phyloP scores from a whole-genome alignment of 257 asterid species.

The Nicotiana paniculata region DNA sequence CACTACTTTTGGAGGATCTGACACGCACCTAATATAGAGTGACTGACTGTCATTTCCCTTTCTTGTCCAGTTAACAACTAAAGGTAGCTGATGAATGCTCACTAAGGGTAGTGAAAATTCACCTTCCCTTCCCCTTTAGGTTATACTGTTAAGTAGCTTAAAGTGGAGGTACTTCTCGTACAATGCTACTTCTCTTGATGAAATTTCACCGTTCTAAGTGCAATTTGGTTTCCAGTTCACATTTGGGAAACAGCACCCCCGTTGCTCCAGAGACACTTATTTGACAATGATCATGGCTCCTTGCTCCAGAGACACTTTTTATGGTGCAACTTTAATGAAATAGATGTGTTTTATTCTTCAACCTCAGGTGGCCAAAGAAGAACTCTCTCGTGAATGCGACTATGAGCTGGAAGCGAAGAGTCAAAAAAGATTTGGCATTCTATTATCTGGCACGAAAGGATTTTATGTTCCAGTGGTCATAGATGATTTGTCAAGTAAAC shows the following conservation, averaged over 20 bases:
- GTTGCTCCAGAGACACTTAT: background rate
- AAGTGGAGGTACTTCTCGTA: background rate
- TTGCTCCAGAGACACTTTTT: too few species aligned
- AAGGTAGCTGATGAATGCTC: background rate
- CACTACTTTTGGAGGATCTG: too few species aligned
- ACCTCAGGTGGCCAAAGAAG: constrained; percentile 86
- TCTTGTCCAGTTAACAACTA: background rate
- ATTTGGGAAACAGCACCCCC: background rate
- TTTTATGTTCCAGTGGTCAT: constrained; percentile 82
- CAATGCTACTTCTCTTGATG: background rate
- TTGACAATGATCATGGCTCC: background rate
- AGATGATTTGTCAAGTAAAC: constrained; percentile 68
- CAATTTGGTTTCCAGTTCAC: background rate
- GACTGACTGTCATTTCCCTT: constrained; percentile 1
- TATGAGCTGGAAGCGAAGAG: constrained; percentile 75
- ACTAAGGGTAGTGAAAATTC: background rate
- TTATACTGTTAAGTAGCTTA: background rate
- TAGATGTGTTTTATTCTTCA: background rate
- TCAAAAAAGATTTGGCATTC: constrained; percentile 69
- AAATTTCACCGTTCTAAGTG: background rate
- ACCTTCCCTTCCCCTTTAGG: background rate
- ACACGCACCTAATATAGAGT: background rate
- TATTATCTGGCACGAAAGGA: constrained; percentile 48
- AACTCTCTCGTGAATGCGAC: constrained; percentile 89
- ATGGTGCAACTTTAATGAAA: background rate